Evolutionary conservation across 495 filamentous ascomycete genomes (phyloP).

Genomic region (Penicillium parvum): DNA sequence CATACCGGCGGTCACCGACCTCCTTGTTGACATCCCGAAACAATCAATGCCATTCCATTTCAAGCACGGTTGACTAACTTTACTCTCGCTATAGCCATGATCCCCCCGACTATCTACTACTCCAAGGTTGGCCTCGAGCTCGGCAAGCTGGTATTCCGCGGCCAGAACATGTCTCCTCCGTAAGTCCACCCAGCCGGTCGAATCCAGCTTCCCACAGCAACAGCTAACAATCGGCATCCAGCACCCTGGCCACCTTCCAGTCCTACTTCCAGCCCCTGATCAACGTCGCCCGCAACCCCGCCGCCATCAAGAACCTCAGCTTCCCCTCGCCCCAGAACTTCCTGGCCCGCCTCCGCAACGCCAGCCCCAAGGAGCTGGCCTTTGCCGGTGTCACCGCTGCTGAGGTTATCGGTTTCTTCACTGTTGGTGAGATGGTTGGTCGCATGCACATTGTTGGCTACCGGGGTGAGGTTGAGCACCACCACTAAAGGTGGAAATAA

Average conservation of each 20-base stretch:
- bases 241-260: slow-evolving; percentile 77
- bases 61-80: slow-evolving; percentile 24
- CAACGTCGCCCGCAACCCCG: slow-evolving; percentile 65
- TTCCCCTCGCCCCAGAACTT: slow-evolving; percentile 45
- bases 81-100: slow-evolving; percentile 57
- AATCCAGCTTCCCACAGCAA: not conserved
- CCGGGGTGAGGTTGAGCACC: slow-evolving; percentile 59
- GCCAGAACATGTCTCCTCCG: slow-evolving; percentile 91
- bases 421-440: slow-evolving; percentile 94
- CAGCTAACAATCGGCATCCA: slow-evolving; percentile 37
- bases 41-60: slow-evolving; percentile 2
- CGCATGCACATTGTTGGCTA: slow-evolving; percentile 92
- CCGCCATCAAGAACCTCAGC: slow-evolving; percentile 40
- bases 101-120: slow-evolving; percentile 87
- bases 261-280: slow-evolving; percentile 73
- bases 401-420: slow-evolving; percentile 95
- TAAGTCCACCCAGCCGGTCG: slow-evolving; percentile 48
- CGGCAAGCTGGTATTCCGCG: slow-evolving; percentile 76
- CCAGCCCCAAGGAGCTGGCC: slow-evolving; percentile 63
- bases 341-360: slow-evolving; percentile 61
- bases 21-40: slow-evolving; percentile 25
- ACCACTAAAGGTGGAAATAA: slow-evolving; percentile 52
- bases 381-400: slow-evolving; percentile 71
- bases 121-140: slow-evolving; percentile 82
- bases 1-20: slow-evolving; percentile 4